phyloP scores from a whole-genome alignment of 768 basidiomycete genomes.

The Tricholoma bakamatsutake region DNA sequence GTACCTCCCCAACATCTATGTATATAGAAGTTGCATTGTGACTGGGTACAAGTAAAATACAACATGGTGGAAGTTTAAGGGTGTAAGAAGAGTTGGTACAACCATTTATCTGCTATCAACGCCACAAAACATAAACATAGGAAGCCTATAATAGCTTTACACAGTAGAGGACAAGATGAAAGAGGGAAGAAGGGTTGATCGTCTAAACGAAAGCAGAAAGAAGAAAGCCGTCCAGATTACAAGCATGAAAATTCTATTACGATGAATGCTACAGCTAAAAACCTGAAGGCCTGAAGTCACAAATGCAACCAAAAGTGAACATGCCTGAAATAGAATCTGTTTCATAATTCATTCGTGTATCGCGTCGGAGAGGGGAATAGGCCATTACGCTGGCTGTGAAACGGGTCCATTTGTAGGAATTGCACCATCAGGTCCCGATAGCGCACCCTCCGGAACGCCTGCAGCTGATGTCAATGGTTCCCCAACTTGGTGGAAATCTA shows the following conservation, averaged over 20 bases:
- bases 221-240: neutral
- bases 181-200: neutral
- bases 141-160: neutral
- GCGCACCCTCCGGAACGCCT: constrained; percentile 60
- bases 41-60: neutral
- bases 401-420: neutral
- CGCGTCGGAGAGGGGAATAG: neutral
- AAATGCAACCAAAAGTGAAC: neutral
- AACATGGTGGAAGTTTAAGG: neutral
- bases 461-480: constrained; percentile 40
- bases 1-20: too few species aligned
- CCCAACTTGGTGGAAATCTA: constrained; percentile 80
- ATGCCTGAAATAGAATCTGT: neutral
- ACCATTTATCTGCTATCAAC: neutral
- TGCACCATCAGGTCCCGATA: constrained; percentile 52
- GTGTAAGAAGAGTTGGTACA: neutral
- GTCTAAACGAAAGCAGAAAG: neutral
- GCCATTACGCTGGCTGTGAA: neutral
- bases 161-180: neutral
- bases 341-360: neutral
- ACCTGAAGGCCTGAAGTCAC: neutral
- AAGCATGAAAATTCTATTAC: neutral
- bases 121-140: neutral
- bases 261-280: neutral
- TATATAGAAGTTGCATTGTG: too few species aligned